Conservation (phyloP, 352 stramenopile genomes). For the Phytopythium aichiense region DNA sequence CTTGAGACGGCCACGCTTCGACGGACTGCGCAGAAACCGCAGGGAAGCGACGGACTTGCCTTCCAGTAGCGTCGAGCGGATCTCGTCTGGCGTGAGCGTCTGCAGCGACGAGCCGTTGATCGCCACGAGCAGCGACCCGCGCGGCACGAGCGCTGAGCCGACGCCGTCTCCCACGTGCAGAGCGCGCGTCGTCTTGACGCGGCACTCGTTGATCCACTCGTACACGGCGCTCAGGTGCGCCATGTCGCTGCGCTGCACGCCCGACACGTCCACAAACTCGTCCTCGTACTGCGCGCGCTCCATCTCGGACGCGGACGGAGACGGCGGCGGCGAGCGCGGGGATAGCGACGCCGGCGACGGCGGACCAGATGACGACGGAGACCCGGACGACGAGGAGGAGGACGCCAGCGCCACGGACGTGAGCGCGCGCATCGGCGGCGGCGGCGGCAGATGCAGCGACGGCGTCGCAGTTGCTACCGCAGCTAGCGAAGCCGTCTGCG, state of each 20-base stretch:
- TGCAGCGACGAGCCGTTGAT: constrained; percentile 59
- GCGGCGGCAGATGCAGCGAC: neutral
- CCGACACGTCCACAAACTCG: constrained; percentile 27
- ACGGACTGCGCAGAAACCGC: constrained; percentile 44
- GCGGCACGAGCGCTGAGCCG: constrained; percentile 22
- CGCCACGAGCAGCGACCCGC: constrained; percentile 58
- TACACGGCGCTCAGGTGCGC: constrained; percentile 35
- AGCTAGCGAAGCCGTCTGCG: neutral
- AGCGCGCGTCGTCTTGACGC: constrained; percentile 44
- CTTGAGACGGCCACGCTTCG: constrained; percentile 41
- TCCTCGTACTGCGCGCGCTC: constrained; percentile 17
- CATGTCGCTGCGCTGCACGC: constrained; percentile 30
- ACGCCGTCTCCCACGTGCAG: constrained; percentile 16
- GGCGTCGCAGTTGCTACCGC: neutral
- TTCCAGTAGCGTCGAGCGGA: constrained; percentile 38
- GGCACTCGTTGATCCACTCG: constrained; percentile 51
- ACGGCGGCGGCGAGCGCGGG: constrained; percentile 6
- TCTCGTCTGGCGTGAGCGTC: constrained; percentile 42
- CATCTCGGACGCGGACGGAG: constrained; percentile 1
- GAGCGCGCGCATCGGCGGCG: neutral
- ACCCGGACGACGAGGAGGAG: neutral
- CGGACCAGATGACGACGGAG: neutral
- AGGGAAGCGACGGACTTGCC: constrained; percentile 15
- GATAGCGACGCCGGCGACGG: constrained; percentile 1
- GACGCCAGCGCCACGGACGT: neutral